Evolutionary conservation across 1,284 basidiomycete genomes (phyloP), one percentile per base, ranked within the genome.

Genomic region (Microbotryum silenes-acaulis): DNA sequence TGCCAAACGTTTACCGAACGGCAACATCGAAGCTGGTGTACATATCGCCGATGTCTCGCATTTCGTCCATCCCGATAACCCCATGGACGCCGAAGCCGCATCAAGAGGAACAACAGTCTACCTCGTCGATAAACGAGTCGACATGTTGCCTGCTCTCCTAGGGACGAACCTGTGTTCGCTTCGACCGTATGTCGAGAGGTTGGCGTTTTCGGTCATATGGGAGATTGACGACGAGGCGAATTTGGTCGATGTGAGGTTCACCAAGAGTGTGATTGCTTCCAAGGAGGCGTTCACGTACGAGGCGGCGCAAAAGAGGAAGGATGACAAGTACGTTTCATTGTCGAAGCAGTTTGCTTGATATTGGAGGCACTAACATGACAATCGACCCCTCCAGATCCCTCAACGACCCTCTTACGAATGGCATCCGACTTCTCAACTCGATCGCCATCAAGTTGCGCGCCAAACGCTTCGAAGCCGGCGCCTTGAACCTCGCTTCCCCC

Each of bases 1-100:
- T 76, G 96, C 96, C 10, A 82, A 87, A 57, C 80, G 77, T 53
- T 78, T 99, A 31, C 85, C 91, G 0, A 97, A 96, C 72, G 94
- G 94, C 3, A 93, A 96, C 75, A 89, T 97, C 65, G 90, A 99
- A 75, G 92, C 92, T 33, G 96, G 96, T 56, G 96, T 99, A 94
- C 91, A 99, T 75, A 99, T 98, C 67, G 96, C 96, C 63, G 94
- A 99, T 73, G 96, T 99, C 1, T 94, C 94, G 3, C 86, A 96
- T 75, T 99, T 99, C 72, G 96, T 99, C 1, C 85, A 83, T 58
- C 81, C 92, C 3, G 91, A 94, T 73, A 99, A 88, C 58, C 84
- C 96, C 0, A 98, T 99, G 93, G 96, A 99, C 71, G 85, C 80
- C 45, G 96, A 99, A 76, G 96, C 96, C 20, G 91, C 94, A 18